A percentile compares a stretch with the other conserved stretches of the same genome.
Evolutionary conservation across 176 grass and related monocot species (phyloP).

Genomic region (Carex pumila): DNA sequence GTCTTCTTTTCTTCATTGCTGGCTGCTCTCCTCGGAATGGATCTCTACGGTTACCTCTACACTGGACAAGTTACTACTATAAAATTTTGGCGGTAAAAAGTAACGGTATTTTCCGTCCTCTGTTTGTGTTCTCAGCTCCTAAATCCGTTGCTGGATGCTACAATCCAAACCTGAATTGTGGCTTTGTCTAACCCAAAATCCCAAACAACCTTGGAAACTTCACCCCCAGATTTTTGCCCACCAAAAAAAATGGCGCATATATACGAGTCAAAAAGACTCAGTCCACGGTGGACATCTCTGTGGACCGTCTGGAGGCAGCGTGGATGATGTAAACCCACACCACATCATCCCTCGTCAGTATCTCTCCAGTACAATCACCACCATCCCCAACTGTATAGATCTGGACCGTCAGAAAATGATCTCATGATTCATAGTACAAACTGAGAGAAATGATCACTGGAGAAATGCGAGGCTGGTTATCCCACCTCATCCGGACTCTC

Average conservation of each 20-base stretch:
- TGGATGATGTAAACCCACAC: background rate
- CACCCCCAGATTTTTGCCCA: background rate
- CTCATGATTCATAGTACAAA: too few species aligned
- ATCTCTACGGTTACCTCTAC: too few species aligned
- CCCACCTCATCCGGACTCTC: background rate
- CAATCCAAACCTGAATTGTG: too few species aligned
- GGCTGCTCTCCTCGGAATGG: too few species aligned
- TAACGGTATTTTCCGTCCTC: too few species aligned
- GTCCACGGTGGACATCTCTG: background rate
- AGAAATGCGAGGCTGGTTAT: background rate
- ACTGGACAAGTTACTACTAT: too few species aligned
- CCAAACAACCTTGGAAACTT: too few species aligned
- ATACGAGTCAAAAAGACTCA: background rate
- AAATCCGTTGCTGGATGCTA: too few species aligned
- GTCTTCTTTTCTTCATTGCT: too few species aligned
- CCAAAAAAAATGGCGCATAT: background rate
- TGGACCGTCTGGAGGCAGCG: constrained; percentile 3
- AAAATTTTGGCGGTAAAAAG: too few species aligned
- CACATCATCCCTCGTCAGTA: background rate
- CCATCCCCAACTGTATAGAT: background rate
- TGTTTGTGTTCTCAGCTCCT: too few species aligned
- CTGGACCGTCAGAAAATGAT: background rate
- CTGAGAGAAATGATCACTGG: background rate
- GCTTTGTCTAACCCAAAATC: background rate
- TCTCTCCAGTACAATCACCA: background rate